Evolutionary conservation across 2,329 filamentous ascomycete genomes (phyloP), one percentile per base, ranked within the genome.

Genomic region (Cytospora mali): DNA sequence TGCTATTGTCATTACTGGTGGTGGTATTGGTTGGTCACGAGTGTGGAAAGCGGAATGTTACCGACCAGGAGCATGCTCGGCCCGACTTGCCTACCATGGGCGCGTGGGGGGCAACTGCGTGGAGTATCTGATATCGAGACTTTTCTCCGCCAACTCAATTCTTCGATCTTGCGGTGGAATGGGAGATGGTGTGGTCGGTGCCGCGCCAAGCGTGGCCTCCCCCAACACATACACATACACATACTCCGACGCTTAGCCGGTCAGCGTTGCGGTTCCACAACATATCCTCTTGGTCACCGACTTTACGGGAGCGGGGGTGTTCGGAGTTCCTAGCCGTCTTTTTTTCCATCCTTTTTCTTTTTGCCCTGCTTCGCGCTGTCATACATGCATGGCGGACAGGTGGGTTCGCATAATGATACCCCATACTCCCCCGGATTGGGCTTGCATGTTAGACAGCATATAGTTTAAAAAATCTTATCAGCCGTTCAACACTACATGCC

Each of bases 1-100:
- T 48, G 28, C 68, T 73, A 68, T 64, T 65, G 14, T n/a, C n/a
- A n/a, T n/a, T 21, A 2, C 7, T 46, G 42, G n/a, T 46, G 42
- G 31, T 13, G 31, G 31, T 13, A 13, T 3, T 46, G n/a, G 42
- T 46, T 23, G 42, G 42, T 10, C 10, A 11, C 18, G 42, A 3
- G 42, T 10, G 35, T 6, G 35, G 16, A 39, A 39, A 39, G 35
- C 16, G 14, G n/a, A 7, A 18, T 6, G 16, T 18, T 18, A 18
- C 35, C 14, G 16, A 6, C 16, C 16, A 18, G 16, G 35, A n/a
- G n/a, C n/a, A 6, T 18, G 5, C 18, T 13, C 16, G 13, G 35
- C 14, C 14, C 7, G 13, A 16, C 13, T 14, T 39, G 13, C n/a
- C 42, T 11, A 21, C n/a, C 9, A 46, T 23, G 42, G 18, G n/a